Evolutionary conservation across 2,329 filamentous ascomycete species (phyloP).

Genomic region (Onygena corvina): DNA sequence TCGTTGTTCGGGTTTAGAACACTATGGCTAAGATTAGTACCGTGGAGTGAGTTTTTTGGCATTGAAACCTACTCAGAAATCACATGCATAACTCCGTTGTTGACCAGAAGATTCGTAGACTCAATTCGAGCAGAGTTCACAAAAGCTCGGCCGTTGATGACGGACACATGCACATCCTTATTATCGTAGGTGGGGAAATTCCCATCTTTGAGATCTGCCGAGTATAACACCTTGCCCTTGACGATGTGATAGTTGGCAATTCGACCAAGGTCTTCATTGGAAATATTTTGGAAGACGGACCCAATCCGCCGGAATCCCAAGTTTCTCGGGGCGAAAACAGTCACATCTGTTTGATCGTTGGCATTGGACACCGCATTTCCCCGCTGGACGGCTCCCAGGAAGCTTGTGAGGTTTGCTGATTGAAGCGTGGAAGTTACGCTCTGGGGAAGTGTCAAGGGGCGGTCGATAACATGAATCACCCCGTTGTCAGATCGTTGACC

Average conservation of each 20-base stretch:
- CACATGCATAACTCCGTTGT: constrained; percentile 48
- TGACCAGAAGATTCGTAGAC: constrained; percentile 39
- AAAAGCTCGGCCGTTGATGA: constrained; percentile 34
- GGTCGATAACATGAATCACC: constrained; percentile 44
- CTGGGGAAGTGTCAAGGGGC: constrained; percentile 37
- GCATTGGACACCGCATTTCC: constrained; percentile 29
- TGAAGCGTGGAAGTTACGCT: constrained; percentile 34
- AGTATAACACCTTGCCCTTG: constrained; percentile 44
- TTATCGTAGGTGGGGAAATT: constrained; percentile 32
- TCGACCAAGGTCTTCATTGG: constrained; percentile 34
- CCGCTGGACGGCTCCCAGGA: constrained; percentile 37
- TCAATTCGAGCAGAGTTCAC: constrained; percentile 44
- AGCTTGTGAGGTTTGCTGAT: constrained; percentile 36
- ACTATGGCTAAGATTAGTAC: constrained; percentile 19
- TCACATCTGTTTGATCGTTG: constrained; percentile 31
- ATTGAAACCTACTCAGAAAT: constrained; percentile 41
- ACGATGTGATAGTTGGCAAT: constrained; percentile 56
- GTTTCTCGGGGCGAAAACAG: constrained; percentile 15
- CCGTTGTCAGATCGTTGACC: constrained; percentile 45
- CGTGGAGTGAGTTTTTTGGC: neutral
- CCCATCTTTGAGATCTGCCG: constrained; percentile 33
- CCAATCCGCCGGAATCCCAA: constrained; percentile 13
- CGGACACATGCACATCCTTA: constrained; percentile 36
- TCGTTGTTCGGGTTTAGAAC: constrained; percentile 48
- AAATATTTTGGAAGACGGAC: constrained; percentile 12